phyloP scores from a whole-genome alignment of 441 rosid genomes.

The Kokia cookei region DNA sequence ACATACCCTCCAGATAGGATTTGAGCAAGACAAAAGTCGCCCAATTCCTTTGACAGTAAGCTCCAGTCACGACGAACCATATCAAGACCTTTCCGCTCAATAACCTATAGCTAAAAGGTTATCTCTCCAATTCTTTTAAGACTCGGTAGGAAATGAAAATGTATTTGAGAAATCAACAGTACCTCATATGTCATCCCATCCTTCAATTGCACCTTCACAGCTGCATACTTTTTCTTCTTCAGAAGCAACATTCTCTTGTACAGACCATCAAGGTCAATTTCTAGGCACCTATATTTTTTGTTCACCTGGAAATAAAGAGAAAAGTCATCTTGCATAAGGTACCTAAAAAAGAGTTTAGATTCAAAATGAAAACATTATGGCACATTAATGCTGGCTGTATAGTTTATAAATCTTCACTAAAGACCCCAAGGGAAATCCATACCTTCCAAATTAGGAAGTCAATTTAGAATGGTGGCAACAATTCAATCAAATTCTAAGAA shows the following conservation, averaged over 20 bases:
- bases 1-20: conserved; percentile 89
- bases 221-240: conserved; percentile 98
- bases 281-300: conserved; percentile 84
- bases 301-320: conserved; percentile 56
- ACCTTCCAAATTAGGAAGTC: not conserved
- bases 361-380: not conserved
- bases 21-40: conserved; percentile 78
- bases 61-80: conserved; percentile 99
- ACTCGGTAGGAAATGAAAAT: conserved; percentile 1
- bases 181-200: conserved; percentile 80
- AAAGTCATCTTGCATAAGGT: conserved; percentile 13
- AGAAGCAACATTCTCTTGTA: conserved; percentile 98
- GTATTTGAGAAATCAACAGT: conserved; percentile 6
- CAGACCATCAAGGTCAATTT: conserved; percentile 91
- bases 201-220: conserved; percentile 76
- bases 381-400: not conserved
- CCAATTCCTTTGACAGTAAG: conserved; percentile 85
- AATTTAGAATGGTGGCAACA: not conserved
- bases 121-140: conserved; percentile 12
- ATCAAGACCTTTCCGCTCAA: conserved; percentile 97
- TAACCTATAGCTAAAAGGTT: conserved; percentile 52
- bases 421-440: not conserved
- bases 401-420: not conserved
- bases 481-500: not conserved
- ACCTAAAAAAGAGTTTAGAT: not conserved